Evolutionary conservation across 169 alveolate genomes (phyloP), one percentile per base, ranked within the genome.

Genomic region (Babesia ovis): DNA sequence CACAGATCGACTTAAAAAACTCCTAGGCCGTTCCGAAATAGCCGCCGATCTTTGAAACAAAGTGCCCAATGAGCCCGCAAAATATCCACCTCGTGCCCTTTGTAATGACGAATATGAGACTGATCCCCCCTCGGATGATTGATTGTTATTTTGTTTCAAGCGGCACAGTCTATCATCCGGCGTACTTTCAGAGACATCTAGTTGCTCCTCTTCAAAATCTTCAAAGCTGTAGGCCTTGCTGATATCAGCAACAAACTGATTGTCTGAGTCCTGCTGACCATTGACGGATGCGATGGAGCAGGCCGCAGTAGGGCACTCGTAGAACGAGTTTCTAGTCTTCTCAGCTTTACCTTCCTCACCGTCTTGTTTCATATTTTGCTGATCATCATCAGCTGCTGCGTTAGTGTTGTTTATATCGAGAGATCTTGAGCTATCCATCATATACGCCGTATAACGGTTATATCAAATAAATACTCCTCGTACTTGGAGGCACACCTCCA

Each of bases 281-380:
- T 54, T 34, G 53, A 50, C 59, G 51, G 74, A 64, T 45, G 53
- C 51, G 32, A 77, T 77, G 37, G 86, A 77, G 39, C 79, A 71
- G 22, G 86, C 86, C 31, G 86, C 82, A 9, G 86, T 77, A 16
- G 86, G 86, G 55, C 86, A 77, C 61, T 77, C 86, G 34, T 77
- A 77, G 18, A 77, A 57, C 41, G 86, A 77, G 48, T 53, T 25
- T 43, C 54, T 54, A 4, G 43, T 31, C 66, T 68, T 61, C 6
- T 67, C 80, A 9, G 46, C 5, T 34, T 60, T 55, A 8, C 35
- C 79, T 22, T 25, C 42, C 58, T 53, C 37, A 16, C 22, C 18
- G 12, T 51, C 43, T 22, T 62, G 42, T 35, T 42, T 37, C 48
- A 20, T 54, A 55, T 23, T n/a, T 11, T 51, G 61, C 29, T 42